Base-by-base conservation (phyloP, 2,329 filamentous ascomycete species). In the Alternaria rosae region DNA sequence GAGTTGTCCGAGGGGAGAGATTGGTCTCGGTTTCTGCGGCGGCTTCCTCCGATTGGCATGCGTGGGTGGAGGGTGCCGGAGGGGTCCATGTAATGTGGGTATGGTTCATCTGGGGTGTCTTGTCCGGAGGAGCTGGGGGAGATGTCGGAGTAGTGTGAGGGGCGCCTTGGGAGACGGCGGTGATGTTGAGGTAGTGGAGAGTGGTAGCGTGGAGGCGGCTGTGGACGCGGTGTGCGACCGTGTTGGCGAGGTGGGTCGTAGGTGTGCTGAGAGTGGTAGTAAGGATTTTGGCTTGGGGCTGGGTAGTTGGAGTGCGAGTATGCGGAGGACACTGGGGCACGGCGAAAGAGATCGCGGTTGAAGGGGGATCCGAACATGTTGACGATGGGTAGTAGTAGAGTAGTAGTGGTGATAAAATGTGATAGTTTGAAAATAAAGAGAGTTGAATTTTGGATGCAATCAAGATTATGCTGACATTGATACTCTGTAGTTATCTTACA, bases 321-420 rank as follows among this genome's bases (percentile, higher is more conserved):
- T 23, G 45, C 44, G 6, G 42, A 10, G 30, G 57, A 26, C 12
- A 57, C 45, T 25, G 48, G 35, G 20, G 61, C 28, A 30, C 26
- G 32, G 30, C 42, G 44, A 54, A 62, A 65, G 20, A 51, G 32
- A 30, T 65, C 45, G 12, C 15, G 23, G 35, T 23, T 15, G 44
- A 57, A 62, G 6, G 52, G 45, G 25, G 50, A 43, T 13, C 17
- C 21, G 43, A 61, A 64, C 61, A 66, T 64, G 20, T 9, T 25
- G 42, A 10, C 28, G 30, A 26, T n/a, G 17, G 13, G 21, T 42
- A 28, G 12, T 42, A 15, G 13, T 23, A 2, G 13, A 25, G 28
- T n/a, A 20, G 13, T n/a, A 9, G 10, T 5, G 13, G 5, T 47
- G 54, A 48, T 26, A n/a, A 20, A 41, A 17, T 15, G 15, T 38